phyloP scores from a whole-genome alignment of 148 eudicot species.

The Cornus florida region DNA sequence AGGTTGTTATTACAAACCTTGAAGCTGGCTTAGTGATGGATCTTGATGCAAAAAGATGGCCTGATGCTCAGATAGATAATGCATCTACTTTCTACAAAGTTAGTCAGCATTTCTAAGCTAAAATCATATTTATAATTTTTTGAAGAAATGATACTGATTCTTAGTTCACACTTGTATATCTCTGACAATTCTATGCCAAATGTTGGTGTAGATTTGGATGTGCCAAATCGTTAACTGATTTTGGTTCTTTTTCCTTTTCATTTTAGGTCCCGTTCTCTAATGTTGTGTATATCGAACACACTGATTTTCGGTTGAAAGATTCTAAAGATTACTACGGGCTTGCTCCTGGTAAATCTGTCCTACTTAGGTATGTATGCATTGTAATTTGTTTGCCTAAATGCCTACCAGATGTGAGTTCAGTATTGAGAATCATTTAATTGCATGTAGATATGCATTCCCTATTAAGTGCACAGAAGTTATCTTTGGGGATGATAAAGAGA shows the following conservation, averaged over 20 bases:
- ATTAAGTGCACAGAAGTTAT: constrained; percentile 89
- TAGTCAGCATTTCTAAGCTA: neutral
- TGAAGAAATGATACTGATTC: neutral
- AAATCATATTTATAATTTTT: no score
- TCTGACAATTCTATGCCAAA: neutral
- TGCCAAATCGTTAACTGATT: neutral
- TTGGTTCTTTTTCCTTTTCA: neutral
- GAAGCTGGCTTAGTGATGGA: constrained; percentile 65
- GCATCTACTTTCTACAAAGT: constrained; percentile 79
- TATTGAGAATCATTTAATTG: neutral
- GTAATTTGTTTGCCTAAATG: neutral
- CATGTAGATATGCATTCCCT: constrained; percentile 81
- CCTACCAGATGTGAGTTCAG: neutral
- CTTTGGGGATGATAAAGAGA: constrained; percentile 79
- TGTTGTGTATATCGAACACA: constrained; percentile 83
- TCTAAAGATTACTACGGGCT: constrained; percentile 97
- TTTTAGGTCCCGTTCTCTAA: constrained; percentile 80
- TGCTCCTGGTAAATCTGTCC: constrained; percentile 91
- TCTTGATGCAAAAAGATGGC: constrained; percentile 96
- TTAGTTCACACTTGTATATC: neutral
- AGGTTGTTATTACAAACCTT: constrained; percentile 94
- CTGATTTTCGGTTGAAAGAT: constrained; percentile 92
- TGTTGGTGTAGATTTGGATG: neutral
- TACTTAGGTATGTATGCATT: constrained; percentile 56
- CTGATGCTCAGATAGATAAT: constrained; percentile 78